Percentiles rank a stretch among this genome's conserved stretches.
Conservation (phyloP, 2,329 filamentous ascomycete genomes). For the Colletotrichum musicola region DNA sequence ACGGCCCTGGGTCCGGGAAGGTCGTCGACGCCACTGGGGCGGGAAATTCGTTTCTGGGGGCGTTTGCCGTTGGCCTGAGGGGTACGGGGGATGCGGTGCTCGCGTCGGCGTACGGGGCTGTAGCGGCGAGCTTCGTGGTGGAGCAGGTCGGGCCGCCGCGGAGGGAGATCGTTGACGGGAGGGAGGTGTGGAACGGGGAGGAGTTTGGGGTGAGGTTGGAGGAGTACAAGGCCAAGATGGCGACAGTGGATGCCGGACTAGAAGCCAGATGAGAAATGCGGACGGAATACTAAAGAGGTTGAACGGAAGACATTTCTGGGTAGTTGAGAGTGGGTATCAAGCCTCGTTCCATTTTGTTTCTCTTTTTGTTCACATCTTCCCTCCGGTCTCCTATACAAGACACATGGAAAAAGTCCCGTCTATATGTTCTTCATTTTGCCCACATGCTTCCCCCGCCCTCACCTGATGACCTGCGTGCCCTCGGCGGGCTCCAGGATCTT, state of each 20-base stretch:
- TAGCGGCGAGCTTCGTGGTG: constrained; percentile 32
- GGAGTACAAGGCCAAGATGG: constrained; percentile 7
- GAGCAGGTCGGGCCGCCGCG: constrained; percentile 24
- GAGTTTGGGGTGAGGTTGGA: constrained; percentile 18
- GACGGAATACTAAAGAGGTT: too few species aligned
- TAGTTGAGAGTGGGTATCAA: constrained; percentile 20
- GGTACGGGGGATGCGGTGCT: constrained; percentile 11
- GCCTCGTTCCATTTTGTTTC: constrained; percentile 10
- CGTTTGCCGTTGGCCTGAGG: background rate
- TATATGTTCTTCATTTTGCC: background rate
- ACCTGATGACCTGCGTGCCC: constrained; percentile 65
- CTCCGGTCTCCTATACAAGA: background rate
- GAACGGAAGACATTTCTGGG: background rate
- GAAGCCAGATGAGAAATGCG: too few species aligned
- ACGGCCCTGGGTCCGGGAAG: background rate
- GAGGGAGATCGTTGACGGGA: constrained; percentile 10
- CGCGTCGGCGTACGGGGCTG: constrained; percentile 26
- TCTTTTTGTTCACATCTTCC: constrained; percentile 3
- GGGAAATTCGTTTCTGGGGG: constrained; percentile 27
- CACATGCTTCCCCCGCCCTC: background rate
- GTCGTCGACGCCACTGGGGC: constrained; percentile 16
- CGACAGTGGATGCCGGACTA: background rate
- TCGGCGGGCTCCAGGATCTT: constrained; percentile 89
- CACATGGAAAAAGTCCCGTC: background rate
- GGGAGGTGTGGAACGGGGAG: constrained; percentile 26